phyloP scores from a whole-genome alignment of 2,329 filamentous ascomycete species.

The Lasiodiplodia sp. region DNA sequence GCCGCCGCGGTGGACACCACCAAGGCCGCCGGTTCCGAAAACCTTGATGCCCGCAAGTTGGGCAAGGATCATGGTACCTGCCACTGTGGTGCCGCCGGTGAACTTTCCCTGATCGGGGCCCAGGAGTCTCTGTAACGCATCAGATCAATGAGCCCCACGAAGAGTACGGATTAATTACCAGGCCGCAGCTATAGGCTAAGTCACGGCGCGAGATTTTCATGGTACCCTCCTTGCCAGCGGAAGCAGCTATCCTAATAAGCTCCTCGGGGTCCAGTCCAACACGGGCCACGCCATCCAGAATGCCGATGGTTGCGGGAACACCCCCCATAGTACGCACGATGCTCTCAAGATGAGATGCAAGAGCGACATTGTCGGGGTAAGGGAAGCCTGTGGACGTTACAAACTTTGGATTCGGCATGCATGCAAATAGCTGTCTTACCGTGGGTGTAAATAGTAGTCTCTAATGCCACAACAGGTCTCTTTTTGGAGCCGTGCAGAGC shows the following conservation, averaged over 20 bases:
- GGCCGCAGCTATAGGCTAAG: constrained; percentile 79
- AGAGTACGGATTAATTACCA: constrained; percentile 58
- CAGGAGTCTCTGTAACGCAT: background rate
- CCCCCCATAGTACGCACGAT: constrained; percentile 79
- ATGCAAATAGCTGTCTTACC: constrained; percentile 54
- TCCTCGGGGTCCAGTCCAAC: constrained; percentile 80
- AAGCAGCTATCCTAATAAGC: constrained; percentile 71
- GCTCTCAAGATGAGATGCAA: constrained; percentile 81
- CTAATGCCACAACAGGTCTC: constrained; percentile 87
- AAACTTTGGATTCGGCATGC: background rate
- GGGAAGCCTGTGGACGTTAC: constrained; percentile 63
- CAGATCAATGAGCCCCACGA: background rate
- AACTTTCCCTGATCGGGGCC: constrained; percentile 49
- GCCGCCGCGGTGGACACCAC: constrained; percentile 90
- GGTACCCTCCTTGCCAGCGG: constrained; percentile 71
- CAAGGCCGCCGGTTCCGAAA: constrained; percentile 93
- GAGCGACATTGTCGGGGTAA: constrained; percentile 73
- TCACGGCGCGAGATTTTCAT: constrained; percentile 89
- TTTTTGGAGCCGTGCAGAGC: constrained; percentile 69
- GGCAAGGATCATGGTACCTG: constrained; percentile 91
- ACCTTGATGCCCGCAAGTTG: constrained; percentile 86
- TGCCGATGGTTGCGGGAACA: constrained; percentile 88
- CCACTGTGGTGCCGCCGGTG: constrained; percentile 91
- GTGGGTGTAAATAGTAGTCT: constrained; percentile 97
- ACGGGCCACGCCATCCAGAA: constrained; percentile 81